phyloP scores from a whole-genome alignment of 768 basidiomycete genomes.

The Kwoniella europaea region DNA sequence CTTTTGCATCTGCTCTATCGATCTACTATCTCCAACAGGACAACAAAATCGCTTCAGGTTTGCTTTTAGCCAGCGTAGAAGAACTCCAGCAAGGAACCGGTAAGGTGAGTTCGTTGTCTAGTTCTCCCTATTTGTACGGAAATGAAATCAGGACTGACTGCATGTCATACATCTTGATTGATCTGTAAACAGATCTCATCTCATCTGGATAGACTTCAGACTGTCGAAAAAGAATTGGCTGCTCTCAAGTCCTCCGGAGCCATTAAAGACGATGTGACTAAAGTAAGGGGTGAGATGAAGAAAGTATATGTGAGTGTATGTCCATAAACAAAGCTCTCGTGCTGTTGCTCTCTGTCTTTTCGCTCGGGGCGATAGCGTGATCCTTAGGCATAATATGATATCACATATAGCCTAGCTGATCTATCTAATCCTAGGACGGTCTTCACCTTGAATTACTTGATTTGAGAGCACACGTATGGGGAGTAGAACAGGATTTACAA shows the following conservation, averaged over 20 bases:
- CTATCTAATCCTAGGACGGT: conserved; percentile 46
- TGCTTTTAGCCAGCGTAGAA: conserved; percentile 83
- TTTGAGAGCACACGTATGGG: conserved; percentile 58
- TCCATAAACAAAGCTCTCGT: background rate
- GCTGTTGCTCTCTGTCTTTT: background rate
- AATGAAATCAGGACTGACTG: background rate
- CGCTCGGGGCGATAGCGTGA: background rate
- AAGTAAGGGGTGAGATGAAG: conserved; percentile 79
- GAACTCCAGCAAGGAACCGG: conserved; percentile 82
- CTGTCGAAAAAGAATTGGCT: conserved; percentile 87
- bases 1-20: conserved; percentile 81
- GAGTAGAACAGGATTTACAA: conserved; percentile 57
- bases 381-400: background rate
- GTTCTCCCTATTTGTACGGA: background rate
- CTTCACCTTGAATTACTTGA: conserved; percentile 57
- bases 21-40: conserved; percentile 88
- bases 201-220: conserved; percentile 62
- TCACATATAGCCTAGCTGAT: background rate
- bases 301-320: conserved; percentile 67
- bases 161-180: background rate
- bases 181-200: conserved; percentile 47
- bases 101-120: conserved; percentile 64
- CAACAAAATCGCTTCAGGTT: conserved; percentile 84
- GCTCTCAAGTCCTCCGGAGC: conserved; percentile 70
- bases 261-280: conserved; percentile 78